Base-by-base conservation (phyloP, 257 asterid species). In the Coffea canephora region DNA sequence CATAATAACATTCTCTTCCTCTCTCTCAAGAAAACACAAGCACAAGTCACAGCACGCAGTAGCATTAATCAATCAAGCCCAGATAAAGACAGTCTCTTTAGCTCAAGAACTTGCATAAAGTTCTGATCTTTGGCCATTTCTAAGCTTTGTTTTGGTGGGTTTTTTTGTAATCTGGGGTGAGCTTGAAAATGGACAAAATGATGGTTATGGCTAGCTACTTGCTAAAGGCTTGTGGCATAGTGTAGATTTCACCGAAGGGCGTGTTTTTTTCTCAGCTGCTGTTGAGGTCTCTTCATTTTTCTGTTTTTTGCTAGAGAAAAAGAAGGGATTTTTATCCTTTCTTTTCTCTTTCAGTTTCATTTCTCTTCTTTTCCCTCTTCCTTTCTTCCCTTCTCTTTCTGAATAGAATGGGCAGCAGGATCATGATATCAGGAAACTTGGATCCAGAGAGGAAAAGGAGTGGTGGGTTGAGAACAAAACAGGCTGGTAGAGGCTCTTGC, bases 401-500 rank as follows among this genome's bases (percentile, higher is more conserved):
- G 65, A 77, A 34, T 75, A 89, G 87, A 89, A 91, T 95, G 98
- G 92, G 76, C 78, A 86, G 89, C 89, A 84, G 82, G 89, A 82
- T 82, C 75, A 79, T 79, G 82, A 45, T 83, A 82, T 83, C 88
- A 19, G 92, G 83, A 61, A 93, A 82, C 84, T 89, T 95, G 97
- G 98, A 93, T 87, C 98, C 97, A 78, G 93, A 83, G 85, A 93
- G 98, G 85, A 90, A 89, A 79, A 90, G 95, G 76, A 91, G 97
- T 81, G 97, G 98, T 87, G 98, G 98, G 52, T 86, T 95, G 88
- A 89, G 98, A 89, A 91, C 98, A 15, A 91, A 93, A 88, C 98
- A 95, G 75, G 98, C 98, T 75, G 98, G 98, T 59, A 93, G 98
- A 70, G 97, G 96, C n/a, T 95, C 98, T 88, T 95, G 98, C 86